Base-by-base conservation (phyloP, 106 monocot species). In the Dactylorhiza incarnata region DNA sequence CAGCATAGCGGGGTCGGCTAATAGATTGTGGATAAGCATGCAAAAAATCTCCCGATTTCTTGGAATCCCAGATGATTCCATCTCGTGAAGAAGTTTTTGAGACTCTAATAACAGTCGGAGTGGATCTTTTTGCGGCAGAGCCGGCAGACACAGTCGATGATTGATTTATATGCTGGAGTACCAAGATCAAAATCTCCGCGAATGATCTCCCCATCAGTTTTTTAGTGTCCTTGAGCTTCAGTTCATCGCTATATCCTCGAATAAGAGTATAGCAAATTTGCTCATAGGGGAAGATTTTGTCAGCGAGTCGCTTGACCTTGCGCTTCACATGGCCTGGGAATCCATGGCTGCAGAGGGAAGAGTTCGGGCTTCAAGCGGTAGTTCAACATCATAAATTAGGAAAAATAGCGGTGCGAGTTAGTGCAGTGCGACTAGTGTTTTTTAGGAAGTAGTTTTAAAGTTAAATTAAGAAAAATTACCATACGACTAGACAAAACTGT, bases 61-160 rank as follows among this genome's bases (percentile, higher is more conserved):
- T 2, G 85, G 77, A 29, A 93, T 81, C 8, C 86, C 87, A 3
- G 77, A 75, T 16, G 50, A 53, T 16, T 89, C 90, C 96, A 96
- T 96, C 75, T 91, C 93, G 23, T 73, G 43, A 48, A 96, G 81
- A 13, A 93, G 81, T 79, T 81, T 89, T 59, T 89, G 82, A 0
- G 89, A 85, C 75, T 96, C 90, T 0, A 9, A 5, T 68, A 83
- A 76, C 74, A 96, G 74, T 61, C 77, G 81, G 59, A 96, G 80
- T 0, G 93, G 91, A 58, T 91, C 93, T 73, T 93, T 93, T 78
- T 93, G 79, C 85, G 53, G 51, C 84, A 87, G 7, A 96, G 79
- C 75, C 76, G 79, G 47, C 90, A 91, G 4, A 91, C 75, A 37
- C 90, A 93, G 70, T 91, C 96, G 20, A 96, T 76, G n/a, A 96